phyloP scores from a whole-genome alignment of 2,329 filamentous ascomycete genomes.

The Sclerotinia subarctica region DNA sequence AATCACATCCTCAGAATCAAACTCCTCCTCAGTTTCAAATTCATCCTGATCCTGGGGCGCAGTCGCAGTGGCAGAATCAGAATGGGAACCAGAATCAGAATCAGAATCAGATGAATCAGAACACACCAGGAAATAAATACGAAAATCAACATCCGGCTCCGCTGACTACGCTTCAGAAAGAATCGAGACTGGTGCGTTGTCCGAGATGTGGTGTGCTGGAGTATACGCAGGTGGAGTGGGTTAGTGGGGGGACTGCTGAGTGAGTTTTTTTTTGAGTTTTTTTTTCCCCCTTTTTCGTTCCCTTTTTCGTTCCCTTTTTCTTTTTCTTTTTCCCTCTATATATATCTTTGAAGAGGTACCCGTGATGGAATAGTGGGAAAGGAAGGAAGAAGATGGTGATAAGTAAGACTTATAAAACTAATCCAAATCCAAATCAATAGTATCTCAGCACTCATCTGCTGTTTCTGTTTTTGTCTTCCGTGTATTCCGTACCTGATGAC shows the following conservation, averaged over 20 bases:
- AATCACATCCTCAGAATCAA: neutral
- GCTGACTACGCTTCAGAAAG: neutral
- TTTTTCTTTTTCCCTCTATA: too few species aligned
- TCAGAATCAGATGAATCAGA: too few species aligned
- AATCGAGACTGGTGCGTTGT: constrained; percentile 5
- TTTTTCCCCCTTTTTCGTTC: too few species aligned
- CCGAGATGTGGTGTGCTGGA: neutral
- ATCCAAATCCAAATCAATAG: too few species aligned
- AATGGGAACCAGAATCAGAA: too few species aligned
- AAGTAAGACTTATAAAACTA: too few species aligned
- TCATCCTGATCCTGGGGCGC: neutral
- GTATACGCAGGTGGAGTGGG: neutral
- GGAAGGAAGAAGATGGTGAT: too few species aligned
- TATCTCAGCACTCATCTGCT: neutral
- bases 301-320: too few species aligned
- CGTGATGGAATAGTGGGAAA: too few species aligned
- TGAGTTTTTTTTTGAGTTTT: neutral
- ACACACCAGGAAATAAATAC: neutral
- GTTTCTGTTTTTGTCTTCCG: neutral
- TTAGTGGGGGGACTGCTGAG: constrained; percentile 1
- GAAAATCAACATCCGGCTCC: neutral
- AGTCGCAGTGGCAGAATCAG: too few species aligned
- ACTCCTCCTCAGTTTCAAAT: neutral
- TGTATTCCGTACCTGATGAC: neutral
- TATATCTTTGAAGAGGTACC: too few species aligned